Percentiles rank a stretch among this genome's conserved stretches.
Evolutionary conservation across 495 filamentous ascomycete species (phyloP).

Genomic region (Penicillium longicatenatum): DNA sequence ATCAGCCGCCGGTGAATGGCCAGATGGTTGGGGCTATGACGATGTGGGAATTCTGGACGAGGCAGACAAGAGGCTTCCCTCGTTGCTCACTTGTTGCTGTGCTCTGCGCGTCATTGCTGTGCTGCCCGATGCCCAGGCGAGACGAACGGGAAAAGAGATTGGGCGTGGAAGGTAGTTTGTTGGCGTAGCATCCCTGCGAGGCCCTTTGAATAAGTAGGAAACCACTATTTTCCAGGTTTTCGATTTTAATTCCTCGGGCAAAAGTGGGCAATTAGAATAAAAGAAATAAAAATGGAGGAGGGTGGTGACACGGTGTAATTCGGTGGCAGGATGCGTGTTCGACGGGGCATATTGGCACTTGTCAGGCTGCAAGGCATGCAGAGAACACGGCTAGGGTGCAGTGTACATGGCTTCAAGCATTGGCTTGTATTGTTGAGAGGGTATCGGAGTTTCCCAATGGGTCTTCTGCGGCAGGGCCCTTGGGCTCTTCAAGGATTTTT

Average conservation of each 20-base stretch:
- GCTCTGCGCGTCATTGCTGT: conserved; percentile 26
- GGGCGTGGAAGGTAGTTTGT: conserved; percentile 7
- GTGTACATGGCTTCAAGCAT: conserved; percentile 3
- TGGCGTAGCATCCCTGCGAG: conserved; percentile 16
- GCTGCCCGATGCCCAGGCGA: conserved; percentile 24
- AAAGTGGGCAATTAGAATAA: not conserved
- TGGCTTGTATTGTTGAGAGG: not conserved
- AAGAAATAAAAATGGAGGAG: conserved; percentile 13
- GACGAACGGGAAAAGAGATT: conserved; percentile 9
- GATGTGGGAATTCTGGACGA: conserved; percentile 1
- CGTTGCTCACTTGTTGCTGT: conserved; percentile 8
- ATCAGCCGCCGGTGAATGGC: conserved; percentile 17
- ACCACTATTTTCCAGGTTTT: not conserved
- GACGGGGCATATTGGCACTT: conserved; percentile 27
- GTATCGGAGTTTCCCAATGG: conserved; percentile 15
- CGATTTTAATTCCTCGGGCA: not conserved
- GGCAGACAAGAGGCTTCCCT: not conserved
- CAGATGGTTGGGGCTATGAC: conserved; percentile 17
- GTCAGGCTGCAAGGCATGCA: conserved; percentile 36
- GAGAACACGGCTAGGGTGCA: conserved; percentile 11
- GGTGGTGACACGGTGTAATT: conserved; percentile 33
- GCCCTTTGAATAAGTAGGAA: not conserved
- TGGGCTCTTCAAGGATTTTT: not conserved
- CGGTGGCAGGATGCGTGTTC: conserved; percentile 19
- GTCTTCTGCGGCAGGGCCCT: conserved; percentile 12